Evolutionary conservation across 2,329 filamentous ascomycete species (phyloP), one percentile per base, ranked within the genome.

Genomic region (Lecanicillium sp.): DNA sequence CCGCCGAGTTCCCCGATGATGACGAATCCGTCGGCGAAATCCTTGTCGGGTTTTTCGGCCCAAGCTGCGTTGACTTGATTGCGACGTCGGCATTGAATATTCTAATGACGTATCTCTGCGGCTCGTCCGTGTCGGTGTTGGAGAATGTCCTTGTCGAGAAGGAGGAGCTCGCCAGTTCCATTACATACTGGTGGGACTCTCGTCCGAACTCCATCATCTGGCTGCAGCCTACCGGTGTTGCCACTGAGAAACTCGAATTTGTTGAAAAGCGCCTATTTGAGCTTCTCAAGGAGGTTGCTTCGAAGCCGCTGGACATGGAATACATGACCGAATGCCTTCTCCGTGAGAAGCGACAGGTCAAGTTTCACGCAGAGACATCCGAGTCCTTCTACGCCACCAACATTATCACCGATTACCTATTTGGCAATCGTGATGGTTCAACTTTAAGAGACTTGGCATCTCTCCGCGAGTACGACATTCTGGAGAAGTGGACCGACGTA

Each of bases 21-120:
- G 92, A 98, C 49, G 92, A 98, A 57, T 90, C 87, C 0, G 85
- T 81, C 40, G 92, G 92, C 28, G 90, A 97, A 56, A 79, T 97
- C 36, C 67, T 87, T 35, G 79, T 96, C 15, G 84, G 77, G 2
- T 95, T 94, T 63, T 79, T 97, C 40, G 92, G 92, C 1, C 92
- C 92, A 1, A 73, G 82, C 50, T 88, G 84, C 58, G 84, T 76
- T 38, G 80, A 96, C 49, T 60, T 75, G 3, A 57, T 85, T 17
- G 66, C 74, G 29, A 75, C 77, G 10, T 81, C 81, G 12, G 92
- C 89, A 2, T 65, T 96, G 4, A 84, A 85, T 46, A 77, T 94
- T 36, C 65, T 94, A 3, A 71, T 95, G 29, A 80, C 83, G 2
- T 98, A 97, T 54, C 77, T 98, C 14, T 87, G 87, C 46, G 92